Percentiles rank a stretch among this genome's conserved stretches.
phyloP scores from a whole-genome alignment of 345 rosid species.

The Capsella bursapastoris region DNA sequence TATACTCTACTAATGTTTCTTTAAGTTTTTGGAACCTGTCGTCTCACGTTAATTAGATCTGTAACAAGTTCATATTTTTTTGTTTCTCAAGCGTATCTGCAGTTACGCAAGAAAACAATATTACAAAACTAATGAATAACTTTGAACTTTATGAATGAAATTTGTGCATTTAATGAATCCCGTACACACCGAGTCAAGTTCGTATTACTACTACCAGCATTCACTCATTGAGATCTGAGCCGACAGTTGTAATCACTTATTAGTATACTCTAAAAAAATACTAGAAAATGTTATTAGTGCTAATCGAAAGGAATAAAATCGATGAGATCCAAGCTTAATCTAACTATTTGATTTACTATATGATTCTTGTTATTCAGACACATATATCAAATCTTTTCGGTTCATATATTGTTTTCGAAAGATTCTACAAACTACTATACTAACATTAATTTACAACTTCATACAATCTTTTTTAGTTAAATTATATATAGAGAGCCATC shows the following conservation, averaged over 20 bases:
- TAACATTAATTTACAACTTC: neutral
- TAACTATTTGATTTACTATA: constrained; percentile 1
- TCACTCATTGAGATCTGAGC: constrained; percentile 32
- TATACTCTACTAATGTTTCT: neutral
- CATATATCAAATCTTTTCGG: constrained; percentile 26
- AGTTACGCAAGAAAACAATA: neutral
- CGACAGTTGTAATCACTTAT: constrained; percentile 36
- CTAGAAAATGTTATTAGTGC: neutral
- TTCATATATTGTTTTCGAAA: constrained; percentile 18
- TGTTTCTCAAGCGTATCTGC: neutral
- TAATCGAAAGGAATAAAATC: constrained; percentile 24
- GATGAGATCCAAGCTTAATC: constrained; percentile 27
- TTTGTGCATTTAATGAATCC: constrained; percentile 23
- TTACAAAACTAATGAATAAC: neutral
- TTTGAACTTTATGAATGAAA: neutral
- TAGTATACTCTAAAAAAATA: constrained; percentile 11
- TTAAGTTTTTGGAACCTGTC: neutral
- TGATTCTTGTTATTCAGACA: constrained; percentile 14
- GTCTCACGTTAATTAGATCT: neutral
- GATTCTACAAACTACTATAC: constrained; percentile 9
- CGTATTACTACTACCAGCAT: neutral
- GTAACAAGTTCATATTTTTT: neutral
- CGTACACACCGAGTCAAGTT: constrained; percentile 30
- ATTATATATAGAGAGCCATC: neutral
- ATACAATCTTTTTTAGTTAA: neutral